Conservation (phyloP, 2,329 filamentous ascomycete species). For the Ophiocordyceps australis region DNA sequence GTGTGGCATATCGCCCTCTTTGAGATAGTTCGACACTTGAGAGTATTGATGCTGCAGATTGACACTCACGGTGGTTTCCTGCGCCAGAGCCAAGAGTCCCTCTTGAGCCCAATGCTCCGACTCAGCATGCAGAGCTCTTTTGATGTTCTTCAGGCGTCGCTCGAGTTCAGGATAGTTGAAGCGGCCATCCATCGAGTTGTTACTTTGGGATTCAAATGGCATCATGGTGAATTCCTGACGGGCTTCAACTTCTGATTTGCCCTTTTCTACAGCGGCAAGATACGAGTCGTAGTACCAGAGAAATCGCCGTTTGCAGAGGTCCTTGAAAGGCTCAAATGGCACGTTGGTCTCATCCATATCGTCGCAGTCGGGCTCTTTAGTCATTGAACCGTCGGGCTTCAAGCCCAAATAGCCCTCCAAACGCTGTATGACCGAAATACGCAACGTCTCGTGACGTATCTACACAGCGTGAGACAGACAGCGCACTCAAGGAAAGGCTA, state of each 20-base stretch:
- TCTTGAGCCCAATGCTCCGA: slow-evolving; percentile 51
- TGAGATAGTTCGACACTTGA: slow-evolving; percentile 62
- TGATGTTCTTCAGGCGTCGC: slow-evolving; percentile 49
- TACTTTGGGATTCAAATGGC: slow-evolving; percentile 58
- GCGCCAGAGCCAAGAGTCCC: slow-evolving; percentile 41
- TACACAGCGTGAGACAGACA: slow-evolving; percentile 16
- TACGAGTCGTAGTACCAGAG: slow-evolving; percentile 95
- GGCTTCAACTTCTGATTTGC: slow-evolving; percentile 43
- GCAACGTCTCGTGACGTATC: slow-evolving; percentile 81
- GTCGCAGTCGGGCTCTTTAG: slow-evolving; percentile 27
- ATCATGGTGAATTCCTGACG: slow-evolving; percentile 54
- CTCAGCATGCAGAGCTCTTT: slow-evolving; percentile 54
- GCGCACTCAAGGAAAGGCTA: not conserved
- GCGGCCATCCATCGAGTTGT: slow-evolving; percentile 70
- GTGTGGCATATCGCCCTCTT: slow-evolving; percentile 50
- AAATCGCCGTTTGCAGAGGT: slow-evolving; percentile 80
- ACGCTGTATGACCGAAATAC: slow-evolving; percentile 71
- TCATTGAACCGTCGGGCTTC: slow-evolving; percentile 25
- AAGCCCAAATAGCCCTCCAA: slow-evolving; percentile 66
- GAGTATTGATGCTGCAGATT: slow-evolving; percentile 74
- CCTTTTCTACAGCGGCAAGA: slow-evolving; percentile 48
- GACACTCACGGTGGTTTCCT: slow-evolving; percentile 58
- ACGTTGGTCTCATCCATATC: slow-evolving; percentile 33
- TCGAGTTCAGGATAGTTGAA: slow-evolving; percentile 69
- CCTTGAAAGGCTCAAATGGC: slow-evolving; percentile 72